Evolutionary conservation across 768 basidiomycete species (phyloP).

Genomic region (Tremella mesenterica): DNA sequence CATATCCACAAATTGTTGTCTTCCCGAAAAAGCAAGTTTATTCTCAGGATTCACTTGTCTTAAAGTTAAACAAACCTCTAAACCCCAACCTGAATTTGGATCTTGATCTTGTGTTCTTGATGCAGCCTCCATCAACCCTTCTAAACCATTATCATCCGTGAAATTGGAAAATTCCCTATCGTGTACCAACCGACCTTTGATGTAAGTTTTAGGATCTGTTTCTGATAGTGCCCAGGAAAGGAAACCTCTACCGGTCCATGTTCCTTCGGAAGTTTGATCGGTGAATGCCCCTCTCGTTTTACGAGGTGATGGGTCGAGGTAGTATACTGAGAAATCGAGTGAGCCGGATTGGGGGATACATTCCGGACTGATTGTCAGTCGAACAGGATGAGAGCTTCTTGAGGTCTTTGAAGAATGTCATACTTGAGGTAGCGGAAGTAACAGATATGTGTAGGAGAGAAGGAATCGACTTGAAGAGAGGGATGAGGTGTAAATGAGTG

Average conservation of each 20-base stretch:
- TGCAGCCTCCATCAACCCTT: conserved; percentile 31
- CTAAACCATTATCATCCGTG: conserved; percentile 25
- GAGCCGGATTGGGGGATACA: conserved; percentile 25
- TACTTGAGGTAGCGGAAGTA: no score
- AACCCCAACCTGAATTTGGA: conserved; percentile 31
- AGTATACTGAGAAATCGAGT: conserved; percentile 38
- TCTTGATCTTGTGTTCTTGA: not conserved
- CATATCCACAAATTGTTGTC: conserved; percentile 33
- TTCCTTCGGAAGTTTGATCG: conserved; percentile 5
- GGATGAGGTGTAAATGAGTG: no score
- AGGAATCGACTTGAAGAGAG: no score
- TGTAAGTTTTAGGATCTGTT: conserved; percentile 12
- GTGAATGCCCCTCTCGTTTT: conserved; percentile 13
- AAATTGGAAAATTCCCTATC: conserved; percentile 27
- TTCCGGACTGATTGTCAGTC: conserved; percentile 26
- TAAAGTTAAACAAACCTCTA: conserved; percentile 30
- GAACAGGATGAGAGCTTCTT: not conserved
- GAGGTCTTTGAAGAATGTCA: not conserved
- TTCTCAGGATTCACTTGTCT: conserved; percentile 26
- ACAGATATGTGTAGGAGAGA: no score
- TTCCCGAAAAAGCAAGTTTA: conserved; percentile 19
- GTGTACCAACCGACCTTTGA: conserved; percentile 26
- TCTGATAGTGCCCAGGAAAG: conserved; percentile 35
- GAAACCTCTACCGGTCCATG: conserved; percentile 35
- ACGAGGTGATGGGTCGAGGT: conserved; percentile 24